Evolutionary conservation across 106 monocot genomes (phyloP), one percentile per base, ranked within the genome.

Genomic region (Dendrobium nobile): DNA sequence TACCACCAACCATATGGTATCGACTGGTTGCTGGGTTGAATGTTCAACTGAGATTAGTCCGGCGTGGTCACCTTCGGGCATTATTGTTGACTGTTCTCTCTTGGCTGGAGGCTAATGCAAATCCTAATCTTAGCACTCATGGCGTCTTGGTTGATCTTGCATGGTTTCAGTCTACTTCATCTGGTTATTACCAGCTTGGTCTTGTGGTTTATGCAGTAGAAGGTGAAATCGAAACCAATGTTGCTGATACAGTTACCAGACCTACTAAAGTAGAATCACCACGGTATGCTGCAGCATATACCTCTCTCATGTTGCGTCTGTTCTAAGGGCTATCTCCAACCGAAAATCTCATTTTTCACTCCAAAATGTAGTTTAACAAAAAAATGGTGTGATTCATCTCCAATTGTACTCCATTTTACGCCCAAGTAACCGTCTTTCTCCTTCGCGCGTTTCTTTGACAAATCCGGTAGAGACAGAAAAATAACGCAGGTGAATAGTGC

Each of bases 1-100:
- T 95, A 43, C 95, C 92, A 43, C 91, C 98, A 77, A 95, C 95
- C 55, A 95, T 91, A 80, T 99, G 98, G 98, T 95, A 99, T 84
- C 86, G 98, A 22, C 77, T 99, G 47, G 95, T 99, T 15, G 98
- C 98, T 86, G 98, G 98, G 77, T 82, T 99, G 77, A 99, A 99
- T 88, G 98, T 93, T 48, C 95, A 93, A 40, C 77, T 99, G 74
- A 87, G 98, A 28, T 77, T 95, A 42, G 98, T 95, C 75, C 94
- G 93, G 56, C 85, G 82, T 79, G 95, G 98, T 37, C 81, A 81
- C 78, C 81, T 95, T n/a, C 91, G 78, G 79, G 73, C 67, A 27
- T 89, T 87, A 67, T 78, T 93, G 64, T 75, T 83, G 42, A 90
- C 92, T 56, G 85, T 93, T 37, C 72, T 93, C 33, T 87, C 61